Base-by-base conservation (phyloP, 2,329 filamentous ascomycete genomes). In the Colletotrichum australisinense region DNA sequence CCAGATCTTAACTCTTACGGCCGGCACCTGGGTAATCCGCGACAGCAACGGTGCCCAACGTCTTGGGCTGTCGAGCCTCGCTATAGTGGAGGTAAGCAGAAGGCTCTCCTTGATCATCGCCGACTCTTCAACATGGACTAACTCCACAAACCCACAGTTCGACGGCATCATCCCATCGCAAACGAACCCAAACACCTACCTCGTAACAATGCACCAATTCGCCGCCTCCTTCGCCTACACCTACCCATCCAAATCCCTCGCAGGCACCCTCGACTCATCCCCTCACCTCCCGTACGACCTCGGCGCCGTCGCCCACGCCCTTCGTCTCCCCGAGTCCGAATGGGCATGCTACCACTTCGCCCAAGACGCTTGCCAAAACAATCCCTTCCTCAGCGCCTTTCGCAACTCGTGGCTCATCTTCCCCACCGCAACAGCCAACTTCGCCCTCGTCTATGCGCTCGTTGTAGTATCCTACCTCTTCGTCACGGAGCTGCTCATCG, bases 131-230 rank as follows among this genome's bases (percentile, higher is more conserved):
- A 12, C 32, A 0, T 12, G 5, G 1, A 5, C 11, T 35, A 16
- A 32, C 53, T 52, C 6, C 59, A 28, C 38, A 12, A 22, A 4
- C 2, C 1, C 8, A 11, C 58, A 75, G 72, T 75, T 75, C 16
- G 32, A 73, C 32, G 74, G 72, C 46, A 74, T 75, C 62, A 16
- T 74, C 12, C 35, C 65, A 46, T 67, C 65, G 8, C 2, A 52
- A 8, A 19, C 22, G 12, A 60, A 60, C 3, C 19, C 69, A 16
- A 46, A 46, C 22, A n/a, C 57, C 19, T 75, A 75, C 49, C 62
- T 73, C 7, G 60, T 75, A 2, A 69, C 62, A 22, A 69, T 75
- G 68, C 66, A 62, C 65, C 35, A 69, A 62, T 75, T 75, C 69
- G 53, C 60, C 32, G 30, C 30, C 24, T 63, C 72, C 1, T 75